A percentile compares a stretch with the other conserved stretches of the same genome.
phyloP scores from a whole-genome alignment of 2,329 filamentous ascomycete species.

The Colletotrichum sp. region DNA sequence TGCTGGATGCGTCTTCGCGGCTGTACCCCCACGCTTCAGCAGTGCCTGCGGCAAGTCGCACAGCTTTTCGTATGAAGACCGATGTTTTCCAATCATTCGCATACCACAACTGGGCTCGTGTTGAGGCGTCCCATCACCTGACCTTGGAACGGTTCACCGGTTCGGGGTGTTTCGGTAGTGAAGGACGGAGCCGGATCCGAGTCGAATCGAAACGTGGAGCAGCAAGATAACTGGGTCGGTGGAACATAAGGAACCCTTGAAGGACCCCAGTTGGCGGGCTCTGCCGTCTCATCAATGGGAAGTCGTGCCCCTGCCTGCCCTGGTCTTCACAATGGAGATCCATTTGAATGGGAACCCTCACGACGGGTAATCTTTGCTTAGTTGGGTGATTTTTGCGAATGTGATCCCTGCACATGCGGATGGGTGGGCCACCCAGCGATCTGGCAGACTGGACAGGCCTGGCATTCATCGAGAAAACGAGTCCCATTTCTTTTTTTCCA shows the following conservation, averaged over 20 bases:
- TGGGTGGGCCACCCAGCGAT: slow-evolving; percentile 17
- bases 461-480: slow-evolving; percentile 17
- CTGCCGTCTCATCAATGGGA: slow-evolving; percentile 21
- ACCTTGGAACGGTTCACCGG: neutral
- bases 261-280: slow-evolving; percentile 18
- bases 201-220: slow-evolving; percentile 15
- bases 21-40: neutral
- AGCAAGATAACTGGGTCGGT: slow-evolving; percentile 1
- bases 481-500: slow-evolving; percentile 13
- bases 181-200: slow-evolving; percentile 13
- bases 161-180: slow-evolving; percentile 14
- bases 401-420: slow-evolving; percentile 7
- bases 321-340: slow-evolving; percentile 2
- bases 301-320: neutral
- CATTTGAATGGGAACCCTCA: slow-evolving; percentile 11
- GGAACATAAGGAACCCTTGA: slow-evolving; percentile 3
- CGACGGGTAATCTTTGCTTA: slow-evolving; percentile 18
- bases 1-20: neutral
- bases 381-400: slow-evolving; percentile 21
- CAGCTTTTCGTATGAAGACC: neutral
- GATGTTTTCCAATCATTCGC: neutral
- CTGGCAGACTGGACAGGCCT: slow-evolving; percentile 19
- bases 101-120: neutral
- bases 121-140: neutral
- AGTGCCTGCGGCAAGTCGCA: neutral